Conservation (phyloP, 352 stramenopile genomes). For the Phytophthora colocasiae region DNA sequence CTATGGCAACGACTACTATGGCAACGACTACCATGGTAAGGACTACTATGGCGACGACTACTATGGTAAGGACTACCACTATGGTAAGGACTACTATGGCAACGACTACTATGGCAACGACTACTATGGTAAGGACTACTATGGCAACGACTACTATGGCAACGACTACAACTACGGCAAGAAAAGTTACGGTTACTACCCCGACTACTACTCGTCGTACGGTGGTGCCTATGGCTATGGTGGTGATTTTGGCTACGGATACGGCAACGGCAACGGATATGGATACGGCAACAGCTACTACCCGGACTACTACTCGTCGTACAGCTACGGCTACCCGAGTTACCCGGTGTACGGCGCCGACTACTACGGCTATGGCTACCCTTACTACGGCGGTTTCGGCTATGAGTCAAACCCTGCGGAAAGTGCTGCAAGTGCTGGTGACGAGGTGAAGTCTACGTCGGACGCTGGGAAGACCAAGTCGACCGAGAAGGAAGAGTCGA, state of each 20-base stretch:
- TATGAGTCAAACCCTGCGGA: constrained; percentile 1
- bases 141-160: neutral
- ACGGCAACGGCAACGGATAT: too few species aligned
- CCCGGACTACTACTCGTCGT: too few species aligned
- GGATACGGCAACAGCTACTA: too few species aligned
- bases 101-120: too few species aligned
- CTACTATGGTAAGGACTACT: too few species aligned
- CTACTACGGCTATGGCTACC: too few species aligned
- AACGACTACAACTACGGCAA: neutral
- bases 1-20: too few species aligned
- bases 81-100: too few species aligned
- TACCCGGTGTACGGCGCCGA: too few species aligned
- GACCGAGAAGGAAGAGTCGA: neutral
- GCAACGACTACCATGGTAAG: too few species aligned
- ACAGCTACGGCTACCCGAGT: too few species aligned
- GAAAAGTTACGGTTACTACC: neutral
- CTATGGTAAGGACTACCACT: neutral
- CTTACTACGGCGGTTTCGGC: neutral
- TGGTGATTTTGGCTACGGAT: neutral
- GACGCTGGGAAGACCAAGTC: neutral
- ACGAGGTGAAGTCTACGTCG: constrained; percentile 1
- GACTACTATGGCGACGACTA: too few species aligned
- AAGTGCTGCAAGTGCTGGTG: neutral
- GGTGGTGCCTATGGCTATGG: neutral
- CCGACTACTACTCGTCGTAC: neutral